Base-by-base conservation (phyloP, 306 rosid species). In the Castanea crenata region DNA sequence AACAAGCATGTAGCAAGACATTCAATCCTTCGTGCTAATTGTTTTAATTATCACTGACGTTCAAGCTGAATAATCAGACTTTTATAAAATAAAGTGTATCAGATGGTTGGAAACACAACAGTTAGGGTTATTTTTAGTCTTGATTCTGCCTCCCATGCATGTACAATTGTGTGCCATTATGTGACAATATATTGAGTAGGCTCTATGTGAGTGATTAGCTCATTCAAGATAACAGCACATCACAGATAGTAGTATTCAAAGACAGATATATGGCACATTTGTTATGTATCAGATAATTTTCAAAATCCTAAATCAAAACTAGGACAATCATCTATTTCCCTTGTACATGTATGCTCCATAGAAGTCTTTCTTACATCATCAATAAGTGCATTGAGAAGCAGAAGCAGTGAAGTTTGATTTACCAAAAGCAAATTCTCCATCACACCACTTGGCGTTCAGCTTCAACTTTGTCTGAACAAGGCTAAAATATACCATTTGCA, bases 241-340 rank as follows among this genome's bases (percentile, higher is more conserved):
- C 16, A 49, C 54, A 11, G 16, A 49, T 12, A 13, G 12, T 49
- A 49, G 54, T 49, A 49, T 49, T 12, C 16, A 13, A 49, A 12
- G 54, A 13, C 54, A 49, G 15, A 49, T 12, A 10, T 3, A 49
- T 49, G 54, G 54, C 11, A 12, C 16, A 49, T 49, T 49, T 49
- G 16, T 13, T 67, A 67, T 67, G 21, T 35, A 76, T 76, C 79
- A 76, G 83, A 73, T 62, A 74, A 34, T 27, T 69, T 44, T 82
- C 85, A 90, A 84, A 95, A 87, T 81, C 93, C 97, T 23, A 95
- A 95, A 82, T 90, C 92, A 77, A 95, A 94, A 81, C 87, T 92
- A 19, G 95, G 98, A 76, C 74, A 74, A 10, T 76, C 81, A n/a
- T 78, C 23, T 31, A 61, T 27, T 72, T 88, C 81, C 44, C 49